Evolutionary conservation across 2,329 filamentous ascomycete genomes (phyloP).

Genomic region (Aureobasidium leucospermi): DNA sequence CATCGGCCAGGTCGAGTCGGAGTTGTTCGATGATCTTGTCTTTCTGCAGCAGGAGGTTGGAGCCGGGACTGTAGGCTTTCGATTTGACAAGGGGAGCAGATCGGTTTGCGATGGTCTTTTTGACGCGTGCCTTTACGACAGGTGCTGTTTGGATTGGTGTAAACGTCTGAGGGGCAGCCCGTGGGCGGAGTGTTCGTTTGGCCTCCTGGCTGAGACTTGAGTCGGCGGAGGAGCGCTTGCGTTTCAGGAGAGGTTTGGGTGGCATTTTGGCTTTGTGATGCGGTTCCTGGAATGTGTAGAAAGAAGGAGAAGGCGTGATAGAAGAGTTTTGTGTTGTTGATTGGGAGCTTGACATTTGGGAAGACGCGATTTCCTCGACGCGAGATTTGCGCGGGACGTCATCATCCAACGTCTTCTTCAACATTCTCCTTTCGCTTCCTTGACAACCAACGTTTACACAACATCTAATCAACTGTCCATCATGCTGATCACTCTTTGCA

Average conservation of each 20-base stretch:
- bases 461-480: neutral
- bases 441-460: neutral
- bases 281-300: neutral
- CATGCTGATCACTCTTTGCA: no score
- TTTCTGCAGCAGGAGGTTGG: slow-evolving; percentile 88
- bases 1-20: slow-evolving; percentile 84
- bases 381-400: slow-evolving; percentile 1
- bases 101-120: neutral
- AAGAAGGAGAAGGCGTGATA: neutral
- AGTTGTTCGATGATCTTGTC: slow-evolving; percentile 93
- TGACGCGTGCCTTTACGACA: neutral
- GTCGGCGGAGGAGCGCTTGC: neutral
- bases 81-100: neutral
- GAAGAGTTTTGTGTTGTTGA: neutral
- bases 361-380: neutral
- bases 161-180: neutral
- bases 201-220: neutral
- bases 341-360: neutral
- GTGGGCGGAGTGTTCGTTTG: neutral
- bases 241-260: neutral
- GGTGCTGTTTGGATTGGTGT: neutral
- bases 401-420: neutral
- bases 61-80: slow-evolving; percentile 44
- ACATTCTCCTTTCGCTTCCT: neutral
- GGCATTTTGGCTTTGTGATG: neutral